These are phyloP conservation scores for Ceratocystis lukuohia DNA, from an alignment of 2,329 filamentous ascomycete species.

Conservation along the genomic window DNA sequence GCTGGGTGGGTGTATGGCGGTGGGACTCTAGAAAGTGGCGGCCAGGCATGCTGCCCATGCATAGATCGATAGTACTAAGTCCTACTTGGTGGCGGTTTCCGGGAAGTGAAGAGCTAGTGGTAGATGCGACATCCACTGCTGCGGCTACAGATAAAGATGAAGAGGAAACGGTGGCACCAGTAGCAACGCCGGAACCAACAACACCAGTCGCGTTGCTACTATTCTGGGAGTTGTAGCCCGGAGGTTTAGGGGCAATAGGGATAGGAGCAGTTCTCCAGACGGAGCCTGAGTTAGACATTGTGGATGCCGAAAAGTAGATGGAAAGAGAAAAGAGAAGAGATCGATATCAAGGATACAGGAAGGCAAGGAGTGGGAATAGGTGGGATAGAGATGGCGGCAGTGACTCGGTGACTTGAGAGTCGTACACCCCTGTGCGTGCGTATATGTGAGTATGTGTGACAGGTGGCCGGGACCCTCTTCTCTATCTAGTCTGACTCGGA, in stretches of 20 bases:
- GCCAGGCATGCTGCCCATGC: slow-evolving; percentile 34
- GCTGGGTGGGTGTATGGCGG: background rate
- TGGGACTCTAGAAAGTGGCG: slow-evolving; percentile 16
- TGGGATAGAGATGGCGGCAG: no score
- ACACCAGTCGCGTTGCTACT: background rate
- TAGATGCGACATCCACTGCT: background rate
- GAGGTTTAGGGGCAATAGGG: slow-evolving; percentile 50
- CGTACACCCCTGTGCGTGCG: slow-evolving; percentile 2
- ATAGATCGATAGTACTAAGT: slow-evolving; percentile 36
- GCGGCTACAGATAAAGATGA: background rate
- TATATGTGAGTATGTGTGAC: background rate
- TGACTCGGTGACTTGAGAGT: background rate
- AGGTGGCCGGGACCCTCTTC: background rate
- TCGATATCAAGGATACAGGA: background rate
- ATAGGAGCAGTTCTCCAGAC: slow-evolving; percentile 51
- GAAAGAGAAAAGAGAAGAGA: background rate
- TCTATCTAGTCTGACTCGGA: background rate
- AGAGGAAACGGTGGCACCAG: background rate
- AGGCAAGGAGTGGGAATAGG: background rate
- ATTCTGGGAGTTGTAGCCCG: slow-evolving; percentile 24
- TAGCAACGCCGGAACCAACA: slow-evolving; percentile 28
- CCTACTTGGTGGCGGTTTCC: slow-evolving; percentile 31
- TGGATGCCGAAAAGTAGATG: slow-evolving; percentile 23
- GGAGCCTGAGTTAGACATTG: slow-evolving; percentile 39
- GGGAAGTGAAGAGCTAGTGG: slow-evolving; percentile 16